Conservation (phyloP, 805 yeast species). For the Pichia nanzhaoensis region DNA sequence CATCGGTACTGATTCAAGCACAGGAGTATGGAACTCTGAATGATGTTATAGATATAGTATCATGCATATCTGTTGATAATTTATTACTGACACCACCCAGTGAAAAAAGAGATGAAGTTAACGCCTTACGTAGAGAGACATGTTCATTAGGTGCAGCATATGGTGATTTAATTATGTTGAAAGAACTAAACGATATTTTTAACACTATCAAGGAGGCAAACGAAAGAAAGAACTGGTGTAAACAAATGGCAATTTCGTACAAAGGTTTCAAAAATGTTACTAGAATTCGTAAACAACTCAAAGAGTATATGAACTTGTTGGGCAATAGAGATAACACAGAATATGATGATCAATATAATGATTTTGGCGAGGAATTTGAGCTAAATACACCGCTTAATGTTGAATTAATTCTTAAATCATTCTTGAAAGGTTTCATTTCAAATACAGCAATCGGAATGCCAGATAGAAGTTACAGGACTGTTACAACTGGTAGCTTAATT, state of each 20-base stretch:
- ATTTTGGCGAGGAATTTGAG: conserved; percentile 25
- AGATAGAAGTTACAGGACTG: conserved; percentile 85
- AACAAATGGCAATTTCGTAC: conserved; percentile 63
- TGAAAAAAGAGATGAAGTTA: conserved; percentile 78
- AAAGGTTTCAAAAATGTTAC: conserved; percentile 76
- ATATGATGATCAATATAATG: conserved; percentile 24
- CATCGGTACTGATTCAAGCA: conserved; percentile 77
- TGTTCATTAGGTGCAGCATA: conserved; percentile 64
- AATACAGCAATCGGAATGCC: conserved; percentile 95
- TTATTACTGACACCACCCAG: conserved; percentile 72
- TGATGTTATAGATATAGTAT: conserved; percentile 79
- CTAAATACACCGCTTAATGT: conserved; percentile 38
- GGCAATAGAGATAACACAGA: conserved; percentile 26
- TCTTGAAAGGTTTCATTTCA: conserved; percentile 74
- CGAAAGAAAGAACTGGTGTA: conserved; percentile 79
- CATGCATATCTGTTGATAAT: conserved; percentile 91
- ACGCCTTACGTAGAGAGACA: conserved; percentile 60
- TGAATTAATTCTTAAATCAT: conserved; percentile 62
- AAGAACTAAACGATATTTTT: conserved; percentile 65
- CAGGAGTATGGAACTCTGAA: conserved; percentile 40
- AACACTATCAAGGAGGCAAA: conserved; percentile 35
- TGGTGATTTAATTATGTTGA: conserved; percentile 81
- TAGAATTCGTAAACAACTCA: conserved; percentile 69
- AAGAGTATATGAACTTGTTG: conserved; percentile 54
- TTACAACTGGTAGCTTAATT: conserved; percentile 74